Evolutionary conservation across 352 stramenopile species (phyloP), one percentile per base, ranked within the genome.

Genomic region (Pythium grandisporangium): DNA sequence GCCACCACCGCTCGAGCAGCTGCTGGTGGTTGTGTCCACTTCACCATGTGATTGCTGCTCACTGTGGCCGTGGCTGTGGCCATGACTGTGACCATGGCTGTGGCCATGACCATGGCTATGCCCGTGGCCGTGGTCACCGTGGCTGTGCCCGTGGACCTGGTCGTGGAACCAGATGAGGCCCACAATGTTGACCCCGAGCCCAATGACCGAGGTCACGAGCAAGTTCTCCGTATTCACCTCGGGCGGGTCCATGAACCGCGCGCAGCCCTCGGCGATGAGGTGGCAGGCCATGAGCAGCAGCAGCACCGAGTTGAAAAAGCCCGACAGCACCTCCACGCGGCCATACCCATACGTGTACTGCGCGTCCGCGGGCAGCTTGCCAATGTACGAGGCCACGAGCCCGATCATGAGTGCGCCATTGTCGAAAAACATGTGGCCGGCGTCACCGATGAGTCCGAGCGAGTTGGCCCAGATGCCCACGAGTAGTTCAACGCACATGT

Each of bases 81-180:
- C 65, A 27, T 87, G 71, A 8, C 47, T 39, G 29, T 73, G 70
- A 25, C 57, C 56, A 19, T 91, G 73, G 30, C 65, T 75, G 50
- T 90, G 74, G 5, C 62, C 60, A 26, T 93, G 76, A 24, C 56
- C 50, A 24, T 58, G 60, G 26, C 52, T 45, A 29, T 70, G 54
- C 16, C 43, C 56, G 22, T 77, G 56, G 12, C 47, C 50, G 44
- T 53, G 40, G 40, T 85, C 65, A 22, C 61, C 70, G 42, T 89
- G 70, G 7, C 70, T 66, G 37, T 88, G 76, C 12, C 75, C 68
- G 50, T 96, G 83, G 0, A 89, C 74, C 13, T 88, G 68, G 12
- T 95, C 85, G 41, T 96, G 85, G 37, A 96, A 95, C 63, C 89
- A 95, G 19, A 93, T 68, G 8, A 96, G 63, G 0, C 85, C 85